Percentiles rank a stretch among this genome's conserved stretches.
These are phyloP conservation scores for Phialemonium atrogriseum DNA, from an alignment of 2,329 filamentous ascomycete genomes.

Conservation along the genomic window DNA sequence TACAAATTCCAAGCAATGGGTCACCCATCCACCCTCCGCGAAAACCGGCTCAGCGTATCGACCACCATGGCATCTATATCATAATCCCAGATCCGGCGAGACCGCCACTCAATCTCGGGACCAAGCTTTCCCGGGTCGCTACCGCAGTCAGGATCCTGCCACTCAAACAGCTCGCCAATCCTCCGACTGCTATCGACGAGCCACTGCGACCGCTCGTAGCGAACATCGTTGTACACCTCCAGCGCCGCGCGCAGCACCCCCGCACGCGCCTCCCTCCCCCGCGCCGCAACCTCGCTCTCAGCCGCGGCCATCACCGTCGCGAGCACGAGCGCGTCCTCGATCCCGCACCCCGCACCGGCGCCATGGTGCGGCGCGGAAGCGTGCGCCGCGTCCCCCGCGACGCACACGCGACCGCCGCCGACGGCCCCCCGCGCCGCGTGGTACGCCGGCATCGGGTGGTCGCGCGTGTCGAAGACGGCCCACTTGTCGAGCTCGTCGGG, in stretches of 20 bases:
- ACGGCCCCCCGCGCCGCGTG: too few species aligned
- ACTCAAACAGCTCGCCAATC: conserved; percentile 27
- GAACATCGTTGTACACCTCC: conserved; percentile 22
- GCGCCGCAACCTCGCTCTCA: conserved; percentile 1
- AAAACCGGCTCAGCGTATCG: too few species aligned
- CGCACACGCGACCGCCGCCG: conserved; percentile 31
- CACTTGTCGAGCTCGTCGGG: conserved; percentile 42
- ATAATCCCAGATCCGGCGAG: conserved; percentile 26
- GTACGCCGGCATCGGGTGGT: conserved; percentile 36
- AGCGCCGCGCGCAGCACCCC: conserved; percentile 19
- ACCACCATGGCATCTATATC: conserved; percentile 22
- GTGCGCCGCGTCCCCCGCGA: conserved; percentile 50
- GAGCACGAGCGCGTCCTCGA: conserved; percentile 44
- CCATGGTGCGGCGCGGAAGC: conserved; percentile 46
- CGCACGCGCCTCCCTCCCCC: not conserved
- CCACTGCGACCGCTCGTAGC: conserved; percentile 31
- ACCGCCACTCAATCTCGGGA: conserved; percentile 24
- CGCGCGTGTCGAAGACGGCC: conserved; percentile 44
- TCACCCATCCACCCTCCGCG: too few species aligned
- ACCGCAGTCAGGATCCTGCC: conserved; percentile 17
- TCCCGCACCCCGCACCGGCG: conserved; percentile 45
- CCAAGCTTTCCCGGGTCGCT: conserved; percentile 21
- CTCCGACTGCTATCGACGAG: conserved; percentile 28
- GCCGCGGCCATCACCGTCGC: conserved; percentile 21
- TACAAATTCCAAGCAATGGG: too few species aligned